Evolutionary conservation across 352 stramenopile genomes (phyloP).

Genomic region (Phytophthora constricta): DNA sequence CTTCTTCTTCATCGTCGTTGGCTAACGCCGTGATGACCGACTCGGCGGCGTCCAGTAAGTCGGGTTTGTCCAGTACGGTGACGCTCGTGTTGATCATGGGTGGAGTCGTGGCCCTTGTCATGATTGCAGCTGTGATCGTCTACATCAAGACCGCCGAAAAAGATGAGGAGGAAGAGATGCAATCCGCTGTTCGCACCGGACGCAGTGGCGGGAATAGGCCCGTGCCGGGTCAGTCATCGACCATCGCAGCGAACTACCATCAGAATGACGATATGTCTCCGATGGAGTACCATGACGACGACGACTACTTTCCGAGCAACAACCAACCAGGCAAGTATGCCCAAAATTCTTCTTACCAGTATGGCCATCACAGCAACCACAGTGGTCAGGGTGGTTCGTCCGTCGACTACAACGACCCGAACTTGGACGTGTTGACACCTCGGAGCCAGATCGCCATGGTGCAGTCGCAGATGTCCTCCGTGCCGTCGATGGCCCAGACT

Average conservation of each 20-base stretch:
- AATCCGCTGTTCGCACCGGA: slow-evolving; percentile 21
- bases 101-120: slow-evolving; percentile 46
- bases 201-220: slow-evolving; percentile 16
- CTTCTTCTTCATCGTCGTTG: slow-evolving; percentile 24
- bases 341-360: slow-evolving; percentile 24
- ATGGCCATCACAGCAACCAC: slow-evolving; percentile 12
- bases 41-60: slow-evolving; percentile 25
- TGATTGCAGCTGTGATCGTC: slow-evolving; percentile 57
- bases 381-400: slow-evolving; percentile 1
- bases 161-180: slow-evolving; percentile 47
- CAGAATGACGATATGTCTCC: slow-evolving; percentile 42
- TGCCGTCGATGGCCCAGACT: slow-evolving; percentile 41
- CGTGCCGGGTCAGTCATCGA: slow-evolving; percentile 32
- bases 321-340: slow-evolving; percentile 31
- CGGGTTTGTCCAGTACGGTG: slow-evolving; percentile 35
- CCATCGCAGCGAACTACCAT: slow-evolving; percentile 40
- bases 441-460: slow-evolving; percentile 59
- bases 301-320: slow-evolving; percentile 22
- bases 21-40: slow-evolving; percentile 38
- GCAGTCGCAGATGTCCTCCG: slow-evolving; percentile 41
- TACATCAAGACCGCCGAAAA: slow-evolving; percentile 49
- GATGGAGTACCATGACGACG: slow-evolving; percentile 25
- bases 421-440: slow-evolving; percentile 69
- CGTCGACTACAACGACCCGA: slow-evolving; percentile 58
- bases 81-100: slow-evolving; percentile 58